Percentiles rank a stretch among this genome's conserved stretches.
Evolutionary conservation across 129 eudicot genomes (phyloP).

Genomic region (Solidago caesia): DNA sequence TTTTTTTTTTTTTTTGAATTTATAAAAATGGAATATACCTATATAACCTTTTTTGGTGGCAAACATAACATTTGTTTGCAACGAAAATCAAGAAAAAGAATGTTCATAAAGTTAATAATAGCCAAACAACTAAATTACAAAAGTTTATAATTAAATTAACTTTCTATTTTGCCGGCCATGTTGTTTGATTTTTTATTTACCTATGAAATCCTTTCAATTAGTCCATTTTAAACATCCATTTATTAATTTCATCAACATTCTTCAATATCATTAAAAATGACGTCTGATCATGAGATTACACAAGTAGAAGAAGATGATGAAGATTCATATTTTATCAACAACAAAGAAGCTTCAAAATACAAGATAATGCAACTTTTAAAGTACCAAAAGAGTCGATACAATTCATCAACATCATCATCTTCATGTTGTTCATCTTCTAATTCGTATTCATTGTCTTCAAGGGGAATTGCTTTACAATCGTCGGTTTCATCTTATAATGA

Average conservation of each 20-base stretch:
- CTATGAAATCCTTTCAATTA: constrained; percentile 18
- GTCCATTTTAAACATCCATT: not conserved
- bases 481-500: constrained; percentile 39
- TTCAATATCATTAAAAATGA: not conserved
- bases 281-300: constrained; percentile 52
- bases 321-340: constrained; percentile 19
- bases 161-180: constrained; percentile 33
- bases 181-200: constrained; percentile 1
- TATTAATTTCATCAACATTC: constrained; percentile 12
- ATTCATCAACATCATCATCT: constrained; percentile 38
- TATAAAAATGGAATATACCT: not conserved
- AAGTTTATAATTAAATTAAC: not conserved
- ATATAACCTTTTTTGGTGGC: too few relatives aligned
- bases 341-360: constrained; percentile 48
- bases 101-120: constrained; percentile 29
- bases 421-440: constrained; percentile 21
- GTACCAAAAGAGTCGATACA: constrained; percentile 51
- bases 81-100: constrained; percentile 27
- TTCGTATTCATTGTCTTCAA: constrained; percentile 36
- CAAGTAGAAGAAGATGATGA: constrained; percentile 46
- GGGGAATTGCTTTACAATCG: constrained; percentile 33
- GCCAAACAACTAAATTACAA: constrained; percentile 38
- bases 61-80: constrained; percentile 9
- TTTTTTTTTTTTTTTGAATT: not conserved
- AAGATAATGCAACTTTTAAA: constrained; percentile 50